Evolutionary conservation across 805 yeast genomes (phyloP), one percentile per base, ranked within the genome.

Genomic region (Hanseniaspora mollemarum): DNA sequence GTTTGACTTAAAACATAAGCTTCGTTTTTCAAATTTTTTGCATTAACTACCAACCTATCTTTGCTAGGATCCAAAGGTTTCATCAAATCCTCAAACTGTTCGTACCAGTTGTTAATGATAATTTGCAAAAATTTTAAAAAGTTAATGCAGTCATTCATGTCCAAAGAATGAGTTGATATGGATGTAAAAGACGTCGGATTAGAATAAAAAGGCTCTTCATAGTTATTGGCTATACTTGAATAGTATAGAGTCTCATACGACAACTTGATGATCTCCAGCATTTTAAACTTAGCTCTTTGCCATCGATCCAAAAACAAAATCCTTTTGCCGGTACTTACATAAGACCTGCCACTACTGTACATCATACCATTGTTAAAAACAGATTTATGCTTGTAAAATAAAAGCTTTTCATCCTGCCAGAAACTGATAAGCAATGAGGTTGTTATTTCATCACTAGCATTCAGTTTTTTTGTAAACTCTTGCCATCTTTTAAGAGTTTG

Each of bases 231-330:
- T 4, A 36, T 24, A 31, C 44, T 39, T 10, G 51, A 29, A 74
- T 63, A 4, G 62, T 88, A 88, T 18, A 88, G 69, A 1, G 90
- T 78, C 58, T 86, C 94, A 62, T 85, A 87, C 35, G 92, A 94
- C 46, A 87, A 69, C 1, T 88, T 77, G 66, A 83, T 76, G 55
- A 88, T 83, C 60, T 83, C 83, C 31, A 87, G 66, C 35, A 88
- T 65, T 59, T 86, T 95, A 29, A 88, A 70, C 55, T 83, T 83
- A 2, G 95, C 96, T 58, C 74, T 74, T 58, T 87, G 94, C 45
- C 48, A 43, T 32, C 33, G 31, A 24, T 71, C 64, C 10, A 61
- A 60, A 0, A 86, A 74, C 57, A 87, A 83, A 43, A 70, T 71
- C 39, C 82, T 63, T n/a, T 58, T 59, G 10, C 9, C 6, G 8